Evolutionary conservation across 768 basidiomycete species (phyloP).

Genomic region (Russula abietina): DNA sequence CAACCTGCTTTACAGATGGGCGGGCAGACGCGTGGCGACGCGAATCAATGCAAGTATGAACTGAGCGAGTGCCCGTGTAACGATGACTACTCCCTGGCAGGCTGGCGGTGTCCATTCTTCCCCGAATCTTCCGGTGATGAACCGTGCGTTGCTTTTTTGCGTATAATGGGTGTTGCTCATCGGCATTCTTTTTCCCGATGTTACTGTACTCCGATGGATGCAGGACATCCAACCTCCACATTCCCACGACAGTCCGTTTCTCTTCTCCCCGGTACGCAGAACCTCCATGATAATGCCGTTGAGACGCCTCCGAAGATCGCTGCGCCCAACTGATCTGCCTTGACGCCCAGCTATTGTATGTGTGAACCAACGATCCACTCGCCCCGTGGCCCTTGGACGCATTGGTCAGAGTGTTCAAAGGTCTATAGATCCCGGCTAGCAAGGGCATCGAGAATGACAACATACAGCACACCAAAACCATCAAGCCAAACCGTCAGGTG

Average conservation of each 20-base stretch:
- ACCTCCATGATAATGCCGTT: neutral
- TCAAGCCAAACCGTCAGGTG: neutral
- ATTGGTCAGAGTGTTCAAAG: slow-evolving; percentile 1
- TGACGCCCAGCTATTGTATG: neutral
- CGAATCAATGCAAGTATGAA: neutral
- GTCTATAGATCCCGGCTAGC: neutral
- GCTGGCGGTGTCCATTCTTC: neutral
- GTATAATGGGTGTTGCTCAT: neutral
- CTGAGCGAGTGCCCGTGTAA: slow-evolving; percentile 3
- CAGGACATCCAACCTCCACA: neutral
- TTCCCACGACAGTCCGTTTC: neutral
- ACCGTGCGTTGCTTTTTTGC: neutral
- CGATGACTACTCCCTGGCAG: neutral
- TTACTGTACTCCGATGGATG: neutral
- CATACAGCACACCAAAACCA: neutral
- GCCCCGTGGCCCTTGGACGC: neutral
- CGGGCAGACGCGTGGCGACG: neutral
- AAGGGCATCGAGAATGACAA: neutral
- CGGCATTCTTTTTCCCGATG: neutral
- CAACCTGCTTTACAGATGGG: neutral
- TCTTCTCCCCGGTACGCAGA: neutral
- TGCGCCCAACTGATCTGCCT: neutral
- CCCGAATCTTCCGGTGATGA: no score
- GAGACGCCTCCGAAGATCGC: neutral
- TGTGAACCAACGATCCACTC: slow-evolving; percentile 3